Percentiles rank a stretch among this genome's conserved stretches.
Evolutionary conservation across 2,329 filamentous ascomycete genomes (phyloP).

Genomic region (Fusarium sp.): DNA sequence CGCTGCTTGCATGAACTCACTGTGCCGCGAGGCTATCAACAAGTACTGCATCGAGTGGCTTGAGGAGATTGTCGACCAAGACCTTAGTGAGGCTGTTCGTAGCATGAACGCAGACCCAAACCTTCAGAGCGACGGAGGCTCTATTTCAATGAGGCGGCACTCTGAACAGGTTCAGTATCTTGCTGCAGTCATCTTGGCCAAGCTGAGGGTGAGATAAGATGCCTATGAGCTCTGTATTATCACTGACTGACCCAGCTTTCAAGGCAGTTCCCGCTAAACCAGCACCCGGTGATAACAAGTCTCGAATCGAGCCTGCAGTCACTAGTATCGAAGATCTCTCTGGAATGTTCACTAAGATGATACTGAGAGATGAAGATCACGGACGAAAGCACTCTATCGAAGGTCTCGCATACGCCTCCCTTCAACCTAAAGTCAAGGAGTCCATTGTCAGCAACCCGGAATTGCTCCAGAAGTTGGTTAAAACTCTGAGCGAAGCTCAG

Average conservation of each 20-base stretch:
- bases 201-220: slow-evolving; percentile 64
- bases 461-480: slow-evolving; percentile 77
- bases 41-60: slow-evolving; percentile 90
- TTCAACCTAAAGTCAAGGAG: slow-evolving; percentile 88
- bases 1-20: slow-evolving; percentile 85
- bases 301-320: slow-evolving; percentile 61
- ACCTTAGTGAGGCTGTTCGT: slow-evolving; percentile 65
- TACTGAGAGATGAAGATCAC: slow-evolving; percentile 66
- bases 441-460: slow-evolving; percentile 73
- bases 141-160: slow-evolving; percentile 69
- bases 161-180: slow-evolving; percentile 70
- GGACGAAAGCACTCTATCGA: slow-evolving; percentile 80
- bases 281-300: slow-evolving; percentile 51
- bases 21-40: slow-evolving; percentile 83
- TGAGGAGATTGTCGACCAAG: slow-evolving; percentile 81
- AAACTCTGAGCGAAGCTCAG: slow-evolving; percentile 66
- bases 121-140: slow-evolving; percentile 67
- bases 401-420: slow-evolving; percentile 89
- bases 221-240: slow-evolving; percentile 39
- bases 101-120: slow-evolving; percentile 63
- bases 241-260: slow-evolving; percentile 60
- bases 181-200: slow-evolving; percentile 80
- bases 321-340: slow-evolving; percentile 74
- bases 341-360: slow-evolving; percentile 72
- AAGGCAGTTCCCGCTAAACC: slow-evolving; percentile 65